Evolutionary conservation across 495 filamentous ascomycete species (phyloP).

Genomic region (Pseudomonodictys pantanalensis): DNA sequence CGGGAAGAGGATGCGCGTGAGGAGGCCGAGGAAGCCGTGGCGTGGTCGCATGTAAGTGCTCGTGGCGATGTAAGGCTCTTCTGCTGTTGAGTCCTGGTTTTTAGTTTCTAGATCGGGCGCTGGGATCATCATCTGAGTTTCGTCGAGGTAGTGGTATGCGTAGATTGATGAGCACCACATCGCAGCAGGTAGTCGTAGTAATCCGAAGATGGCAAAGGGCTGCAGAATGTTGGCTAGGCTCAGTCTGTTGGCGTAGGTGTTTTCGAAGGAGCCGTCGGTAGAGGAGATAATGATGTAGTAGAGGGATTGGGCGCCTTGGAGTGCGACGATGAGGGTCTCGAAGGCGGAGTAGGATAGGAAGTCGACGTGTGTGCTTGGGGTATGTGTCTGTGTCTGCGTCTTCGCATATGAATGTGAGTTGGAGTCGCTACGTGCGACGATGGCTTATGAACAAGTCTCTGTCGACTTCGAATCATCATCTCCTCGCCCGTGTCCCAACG

Average conservation of each 20-base stretch:
- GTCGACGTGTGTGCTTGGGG: too few relatives aligned
- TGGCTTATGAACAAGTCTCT: not conserved
- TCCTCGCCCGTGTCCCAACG: conserved; percentile 1
- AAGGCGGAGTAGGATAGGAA: not conserved
- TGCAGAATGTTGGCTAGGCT: not conserved
- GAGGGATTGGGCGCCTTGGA: not conserved
- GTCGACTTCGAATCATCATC: not conserved
- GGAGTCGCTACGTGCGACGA: not conserved
- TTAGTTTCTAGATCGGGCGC: not conserved
- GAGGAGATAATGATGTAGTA: not conserved
- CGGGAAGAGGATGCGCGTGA: not conserved
- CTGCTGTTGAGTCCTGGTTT: not conserved
- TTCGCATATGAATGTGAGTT: too few relatives aligned
- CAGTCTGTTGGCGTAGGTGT: not conserved
- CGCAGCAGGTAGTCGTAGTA: not conserved
- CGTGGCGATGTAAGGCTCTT: not conserved
- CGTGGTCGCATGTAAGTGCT: not conserved
- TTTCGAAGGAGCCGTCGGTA: not conserved
- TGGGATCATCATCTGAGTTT: not conserved
- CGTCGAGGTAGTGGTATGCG: not conserved
- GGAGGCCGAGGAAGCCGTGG: not conserved
- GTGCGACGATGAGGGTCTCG: not conserved
- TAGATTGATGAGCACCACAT: not conserved
- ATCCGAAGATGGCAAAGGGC: not conserved
- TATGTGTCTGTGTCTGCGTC: too few relatives aligned